Conservation (phyloP, 208 protist species). For the Trypanosoma theileri region DNA sequence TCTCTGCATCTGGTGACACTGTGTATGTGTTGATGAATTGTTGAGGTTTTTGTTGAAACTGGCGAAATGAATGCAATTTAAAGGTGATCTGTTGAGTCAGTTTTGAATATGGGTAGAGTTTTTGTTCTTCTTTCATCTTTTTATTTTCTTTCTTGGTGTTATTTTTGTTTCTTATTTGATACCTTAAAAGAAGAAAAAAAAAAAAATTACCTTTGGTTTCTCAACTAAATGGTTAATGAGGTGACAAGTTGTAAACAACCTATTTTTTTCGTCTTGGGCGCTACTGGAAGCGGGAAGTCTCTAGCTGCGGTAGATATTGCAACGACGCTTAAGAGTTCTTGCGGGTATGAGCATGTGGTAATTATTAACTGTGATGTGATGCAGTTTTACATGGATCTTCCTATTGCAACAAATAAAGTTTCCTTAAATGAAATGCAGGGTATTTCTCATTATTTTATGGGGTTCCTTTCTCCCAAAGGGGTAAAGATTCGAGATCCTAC, state of each 20-base stretch:
- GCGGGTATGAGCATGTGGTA: constrained; percentile 59
- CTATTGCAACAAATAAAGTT: constrained; percentile 88
- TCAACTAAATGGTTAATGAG: not conserved
- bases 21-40: no score
- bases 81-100: no score
- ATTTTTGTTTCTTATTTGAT: constrained; percentile 17
- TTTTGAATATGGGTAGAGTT: no score
- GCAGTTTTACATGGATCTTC: constrained; percentile 86
- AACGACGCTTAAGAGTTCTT: constrained; percentile 35
- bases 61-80: no score
- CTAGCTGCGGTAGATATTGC: constrained; percentile 69
- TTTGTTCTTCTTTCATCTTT: no score
- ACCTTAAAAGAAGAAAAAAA: no score
- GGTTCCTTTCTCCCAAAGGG: constrained; percentile 53
- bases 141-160: not conserved
- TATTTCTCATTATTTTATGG: constrained; percentile 78
- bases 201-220: not conserved
- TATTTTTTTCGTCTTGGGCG: constrained; percentile 84
- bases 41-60: no score
- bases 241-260: constrained; percentile 5
- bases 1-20: no score
- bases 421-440: constrained; percentile 46
- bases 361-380: constrained; percentile 89
- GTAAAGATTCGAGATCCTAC: constrained; percentile 26
- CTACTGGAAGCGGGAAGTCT: constrained; percentile 88